Evolutionary conservation across 1,284 basidiomycete genomes (phyloP).

Genomic region (Ustilago hordei): DNA sequence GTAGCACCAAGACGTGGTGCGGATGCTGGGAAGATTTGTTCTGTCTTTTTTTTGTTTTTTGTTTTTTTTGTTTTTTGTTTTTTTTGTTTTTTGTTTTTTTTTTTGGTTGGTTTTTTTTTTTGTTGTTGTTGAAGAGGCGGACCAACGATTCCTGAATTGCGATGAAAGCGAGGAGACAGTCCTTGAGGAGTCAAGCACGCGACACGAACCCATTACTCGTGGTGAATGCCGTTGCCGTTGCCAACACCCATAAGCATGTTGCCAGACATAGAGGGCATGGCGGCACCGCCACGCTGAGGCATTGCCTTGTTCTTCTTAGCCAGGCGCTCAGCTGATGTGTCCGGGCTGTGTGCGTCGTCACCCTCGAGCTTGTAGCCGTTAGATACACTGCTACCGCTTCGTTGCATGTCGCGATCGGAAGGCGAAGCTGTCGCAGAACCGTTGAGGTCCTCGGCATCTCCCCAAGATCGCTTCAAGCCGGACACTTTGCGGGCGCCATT

Average conservation of each 20-base stretch:
- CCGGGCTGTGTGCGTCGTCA: conserved; percentile 47
- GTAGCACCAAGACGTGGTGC: conserved; percentile 1
- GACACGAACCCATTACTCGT: conserved; percentile 24
- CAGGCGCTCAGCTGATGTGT: conserved; percentile 43
- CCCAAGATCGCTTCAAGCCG: conserved; percentile 53
- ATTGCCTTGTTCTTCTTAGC: conserved; percentile 49
- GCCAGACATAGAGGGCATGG: conserved; percentile 43
- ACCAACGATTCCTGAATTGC: neutral
- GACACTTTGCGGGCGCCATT: conserved; percentile 53
- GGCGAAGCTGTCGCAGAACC: conserved; percentile 45
- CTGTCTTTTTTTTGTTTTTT: too few species aligned
- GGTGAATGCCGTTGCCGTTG: conserved; percentile 44
- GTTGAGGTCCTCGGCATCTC: conserved; percentile 46
- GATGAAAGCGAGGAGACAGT: neutral
- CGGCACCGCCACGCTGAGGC: conserved; percentile 31
- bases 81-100: neutral
- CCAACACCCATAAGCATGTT: conserved; percentile 53
- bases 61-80: neutral
- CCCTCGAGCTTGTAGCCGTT: conserved; percentile 52
- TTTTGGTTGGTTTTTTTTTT: too few species aligned
- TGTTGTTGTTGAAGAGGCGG: neutral
- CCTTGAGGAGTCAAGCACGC: neutral
- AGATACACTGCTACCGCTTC: conserved; percentile 45
- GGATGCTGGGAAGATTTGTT: conserved; percentile 1
- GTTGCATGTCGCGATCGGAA: conserved; percentile 53